Evolutionary conservation across 768 basidiomycete species (phyloP), one percentile per base, ranked within the genome.

Genomic region (Leccinum boreale): DNA sequence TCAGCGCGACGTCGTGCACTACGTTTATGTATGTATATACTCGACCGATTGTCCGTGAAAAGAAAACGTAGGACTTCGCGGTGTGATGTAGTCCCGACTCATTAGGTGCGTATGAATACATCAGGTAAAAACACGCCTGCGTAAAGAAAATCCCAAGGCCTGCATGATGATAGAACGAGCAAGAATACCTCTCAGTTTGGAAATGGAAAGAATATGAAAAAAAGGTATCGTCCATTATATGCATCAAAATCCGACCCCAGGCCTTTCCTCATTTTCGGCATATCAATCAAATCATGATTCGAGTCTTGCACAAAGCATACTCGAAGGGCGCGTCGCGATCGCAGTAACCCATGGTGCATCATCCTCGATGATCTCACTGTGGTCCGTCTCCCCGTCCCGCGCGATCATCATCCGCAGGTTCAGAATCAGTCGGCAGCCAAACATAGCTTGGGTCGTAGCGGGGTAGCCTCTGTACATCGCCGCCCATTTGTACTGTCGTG

Each of bases 381-480:
- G n/a, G 17, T 28, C 50, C 19, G 10, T 19, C 19, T 57, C 31
- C 50, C 54, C 12, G 49, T 62, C 28, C 58, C 58, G 1, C 58
- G 58, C 24, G 3, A 50, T 29, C 50, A 50, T 31, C 50, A 50
- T 21, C 6, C 50, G 50, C 3, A 50, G 50, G 19, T n/a, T 50
- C 12, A 50, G 6, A 19, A 50, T 50, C 12, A 50, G 17, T 50
- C 50, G 50, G 19, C 50, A 50, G 12, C 50, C 50, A 21, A 50
- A 15, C 50, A 50, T 31, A 1, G 29, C 29, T 33, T 50, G 50
- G 19, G 5, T 50, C 5, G 55, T 31, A 8, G 46, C 52, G 3
- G 57, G 61, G 23, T 50, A 62, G 15, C 26, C 55, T 31, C 56
- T 44, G 24, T 52, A 53, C 19, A 63, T 10, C 26, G 50, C n/a